A percentile compares a stretch with the other conserved stretches of the same genome.
phyloP scores from a whole-genome alignment of 345 rosid species.

The Dipteronia dyeriana region DNA sequence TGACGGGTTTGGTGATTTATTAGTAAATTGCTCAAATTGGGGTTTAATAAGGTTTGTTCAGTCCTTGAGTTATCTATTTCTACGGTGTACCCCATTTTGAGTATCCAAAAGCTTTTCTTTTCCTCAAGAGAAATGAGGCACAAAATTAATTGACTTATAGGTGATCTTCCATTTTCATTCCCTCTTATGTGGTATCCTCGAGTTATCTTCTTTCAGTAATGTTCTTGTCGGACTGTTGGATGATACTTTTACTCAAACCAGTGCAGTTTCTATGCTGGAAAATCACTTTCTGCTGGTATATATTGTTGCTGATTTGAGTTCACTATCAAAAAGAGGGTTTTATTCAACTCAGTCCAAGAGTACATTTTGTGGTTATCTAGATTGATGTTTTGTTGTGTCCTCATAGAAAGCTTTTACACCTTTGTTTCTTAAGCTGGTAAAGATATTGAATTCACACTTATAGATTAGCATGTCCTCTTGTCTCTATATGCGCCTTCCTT shows the following conservation, averaged over 20 bases:
- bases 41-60: not conserved
- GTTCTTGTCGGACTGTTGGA: not conserved
- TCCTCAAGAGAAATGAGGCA: not conserved
- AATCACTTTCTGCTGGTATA: not conserved
- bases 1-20: not conserved
- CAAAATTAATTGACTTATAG: not conserved
- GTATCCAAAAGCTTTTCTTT: not conserved
- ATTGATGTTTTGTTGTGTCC: not conserved
- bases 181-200: not conserved
- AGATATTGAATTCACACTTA: not conserved
- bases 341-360: not conserved
- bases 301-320: not conserved
- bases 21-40: not conserved
- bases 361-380: not conserved
- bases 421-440: not conserved
- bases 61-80: not conserved
- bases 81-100: not conserved
- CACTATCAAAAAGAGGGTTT: not conserved
- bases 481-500: not conserved
- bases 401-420: not conserved
- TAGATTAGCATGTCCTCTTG: not conserved
- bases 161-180: not conserved
- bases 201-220: not conserved
- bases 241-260: not conserved
- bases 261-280: not conserved